phyloP scores from a whole-genome alignment of 1,284 basidiomycete genomes.

The Cryptococcus sp. region DNA sequence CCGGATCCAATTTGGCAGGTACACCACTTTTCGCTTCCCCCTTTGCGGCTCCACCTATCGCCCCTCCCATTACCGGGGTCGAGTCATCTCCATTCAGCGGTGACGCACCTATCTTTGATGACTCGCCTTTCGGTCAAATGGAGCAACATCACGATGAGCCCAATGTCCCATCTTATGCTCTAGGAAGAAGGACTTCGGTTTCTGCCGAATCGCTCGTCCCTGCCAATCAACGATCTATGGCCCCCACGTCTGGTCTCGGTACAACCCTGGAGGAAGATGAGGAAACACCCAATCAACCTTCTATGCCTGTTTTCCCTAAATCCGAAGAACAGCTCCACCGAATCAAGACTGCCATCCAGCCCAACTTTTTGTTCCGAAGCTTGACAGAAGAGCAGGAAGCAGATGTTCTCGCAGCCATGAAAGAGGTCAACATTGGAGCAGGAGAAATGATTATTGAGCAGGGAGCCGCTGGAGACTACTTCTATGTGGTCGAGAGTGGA shows the following conservation, averaged over 20 bases:
- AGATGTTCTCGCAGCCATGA: conserved; percentile 93
- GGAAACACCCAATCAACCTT: conserved; percentile 22
- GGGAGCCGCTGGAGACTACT: conserved; percentile 94
- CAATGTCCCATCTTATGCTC: conserved; percentile 57
- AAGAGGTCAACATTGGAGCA: conserved; percentile 68
- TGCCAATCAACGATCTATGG: conserved; percentile 52
- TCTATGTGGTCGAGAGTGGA: conserved; percentile 94
- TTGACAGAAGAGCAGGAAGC: conserved; percentile 93
- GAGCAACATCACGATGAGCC: conserved; percentile 32
- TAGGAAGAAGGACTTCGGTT: conserved; percentile 87
- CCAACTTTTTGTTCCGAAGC: conserved; percentile 93
- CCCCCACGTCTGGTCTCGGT: conserved; percentile 25
- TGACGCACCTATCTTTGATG: conserved; percentile 17
- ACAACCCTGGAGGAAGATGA: conserved; percentile 41
- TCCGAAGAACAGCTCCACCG: conserved; percentile 76
- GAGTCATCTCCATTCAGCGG: conserved; percentile 27
- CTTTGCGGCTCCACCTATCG: conserved; percentile 17
- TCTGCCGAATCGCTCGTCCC: conserved; percentile 95
- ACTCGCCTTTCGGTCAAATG: conserved; percentile 39
- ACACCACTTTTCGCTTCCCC: conserved; percentile 23
- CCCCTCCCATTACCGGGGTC: conserved; percentile 5
- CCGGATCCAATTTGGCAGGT: conserved; percentile 13
- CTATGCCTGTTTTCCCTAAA: conserved; percentile 70
- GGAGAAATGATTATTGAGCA: conserved; percentile 90
- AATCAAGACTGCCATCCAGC: conserved; percentile 79